Evolutionary conservation across 768 basidiomycete genomes (phyloP), one percentile per base, ranked within the genome.

Genomic region (Leccinum fibrillosum): DNA sequence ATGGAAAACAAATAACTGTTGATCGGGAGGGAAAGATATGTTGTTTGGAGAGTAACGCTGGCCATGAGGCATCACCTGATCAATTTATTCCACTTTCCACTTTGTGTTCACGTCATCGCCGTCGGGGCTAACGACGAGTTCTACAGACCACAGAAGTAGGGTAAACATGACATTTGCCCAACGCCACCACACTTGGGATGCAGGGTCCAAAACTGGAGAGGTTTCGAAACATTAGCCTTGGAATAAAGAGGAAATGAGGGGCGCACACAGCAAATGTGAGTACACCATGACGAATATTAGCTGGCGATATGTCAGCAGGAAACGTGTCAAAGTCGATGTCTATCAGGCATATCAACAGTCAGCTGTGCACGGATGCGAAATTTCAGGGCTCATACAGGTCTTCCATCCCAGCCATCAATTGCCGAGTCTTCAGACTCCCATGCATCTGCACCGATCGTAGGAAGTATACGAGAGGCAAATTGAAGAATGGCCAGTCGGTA

Each of bases 161-260:
- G 90, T 92, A 72, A 93, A 88, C 76, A 92, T 90, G 34, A 94
- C 86, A 67, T 91, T 90, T 78, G 88, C 86, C 91, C 92, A 93
- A 60, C 92, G 82, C 89, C 92, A 93, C 92, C 92, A 94, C 51
- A 92, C 84, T 68, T 93, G 92, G n/a, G 90, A 90, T 19, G 91
- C 89, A 66, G 90, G 88, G 65, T 94, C 92, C 54, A 94, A 77
- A 48, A 94, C 92, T 92, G 54, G 30, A 55, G n/a, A 28, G 34
- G 44, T 42, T 52, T 21, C 7, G 11, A 49, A 9, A 12, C 13
- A 53, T 60, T 12, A 69, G 51, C 25, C 5, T 30, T 12, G 26
- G 11, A 13, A 54, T 17, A 23, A 42, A 55, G 28, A 53, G 8
- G 6, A 30, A 49, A 47, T 1, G 25, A 56, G 49, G 51, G 25